Conservation (phyloP, 331 rosid species). For the Stylosanthes scabra region DNA sequence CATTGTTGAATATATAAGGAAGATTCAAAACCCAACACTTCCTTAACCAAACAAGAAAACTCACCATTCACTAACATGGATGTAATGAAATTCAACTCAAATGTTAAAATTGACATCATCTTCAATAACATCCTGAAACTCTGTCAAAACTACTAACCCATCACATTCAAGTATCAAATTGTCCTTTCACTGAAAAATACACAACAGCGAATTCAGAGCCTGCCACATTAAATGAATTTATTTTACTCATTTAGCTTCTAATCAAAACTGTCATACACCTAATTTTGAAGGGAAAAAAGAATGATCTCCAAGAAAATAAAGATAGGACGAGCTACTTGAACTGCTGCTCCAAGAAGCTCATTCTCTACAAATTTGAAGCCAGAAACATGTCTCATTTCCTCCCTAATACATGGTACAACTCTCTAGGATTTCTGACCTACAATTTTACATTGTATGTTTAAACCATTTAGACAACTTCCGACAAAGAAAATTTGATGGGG, state of each 20-base stretch:
- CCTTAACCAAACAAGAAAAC: neutral
- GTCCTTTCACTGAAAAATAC: neutral
- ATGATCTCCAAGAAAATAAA: constrained; percentile 7
- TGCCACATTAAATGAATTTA: constrained; percentile 26
- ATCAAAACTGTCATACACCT: constrained; percentile 40
- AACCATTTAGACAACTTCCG: constrained; percentile 31
- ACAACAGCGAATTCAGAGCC: neutral
- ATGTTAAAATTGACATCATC: too few relatives aligned
- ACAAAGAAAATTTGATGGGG: constrained; percentile 30
- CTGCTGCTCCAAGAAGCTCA: constrained; percentile 40
- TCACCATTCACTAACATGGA: too few relatives aligned
- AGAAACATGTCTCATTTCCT: constrained; percentile 40
- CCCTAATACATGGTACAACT: constrained; percentile 46
- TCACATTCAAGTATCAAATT: neutral
- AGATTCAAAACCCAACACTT: too few relatives aligned
- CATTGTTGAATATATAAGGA: too few relatives aligned
- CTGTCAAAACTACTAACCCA: neutral
- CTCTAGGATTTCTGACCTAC: constrained; percentile 49
- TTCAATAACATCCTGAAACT: neutral
- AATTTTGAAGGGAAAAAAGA: constrained; percentile 29
- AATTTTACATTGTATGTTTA: constrained; percentile 45
- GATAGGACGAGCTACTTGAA: constrained; percentile 26
- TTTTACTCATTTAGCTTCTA: constrained; percentile 36
- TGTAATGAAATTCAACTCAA: too few relatives aligned
- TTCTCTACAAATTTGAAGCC: constrained; percentile 42